Conservation (phyloP, 495 filamentous ascomycete genomes). For the Penicillium manginii region DNA sequence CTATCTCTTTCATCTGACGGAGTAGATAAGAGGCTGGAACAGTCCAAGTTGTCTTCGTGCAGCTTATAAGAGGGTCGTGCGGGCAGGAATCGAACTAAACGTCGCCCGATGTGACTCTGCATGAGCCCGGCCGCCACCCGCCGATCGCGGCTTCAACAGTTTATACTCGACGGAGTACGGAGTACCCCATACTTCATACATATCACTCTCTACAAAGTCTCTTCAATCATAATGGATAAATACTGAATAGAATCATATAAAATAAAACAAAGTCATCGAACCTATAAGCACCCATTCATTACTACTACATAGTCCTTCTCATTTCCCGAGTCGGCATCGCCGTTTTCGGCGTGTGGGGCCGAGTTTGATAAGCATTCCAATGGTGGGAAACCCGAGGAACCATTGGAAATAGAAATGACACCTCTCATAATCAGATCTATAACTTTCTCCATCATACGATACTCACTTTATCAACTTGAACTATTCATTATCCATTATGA, state of each 20-base stretch:
- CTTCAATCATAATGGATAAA: too few relatives aligned
- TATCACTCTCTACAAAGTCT: too few relatives aligned
- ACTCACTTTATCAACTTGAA: too few relatives aligned
- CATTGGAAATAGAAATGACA: neutral
- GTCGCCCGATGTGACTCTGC: constrained; percentile 9
- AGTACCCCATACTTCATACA: too few relatives aligned
- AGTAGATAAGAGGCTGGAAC: too few relatives aligned
- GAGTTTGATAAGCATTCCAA: neutral
- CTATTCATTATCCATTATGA: too few relatives aligned
- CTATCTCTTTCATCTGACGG: too few relatives aligned
- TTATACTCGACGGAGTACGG: too few relatives aligned
- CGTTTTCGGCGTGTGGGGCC: neutral
- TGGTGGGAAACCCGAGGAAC: too few relatives aligned
- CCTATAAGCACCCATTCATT: too few relatives aligned
- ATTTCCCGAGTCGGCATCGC: neutral
- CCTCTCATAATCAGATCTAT: neutral
- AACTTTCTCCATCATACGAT: too few relatives aligned
- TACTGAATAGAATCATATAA: neutral
- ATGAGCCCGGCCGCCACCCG: constrained; percentile 5
- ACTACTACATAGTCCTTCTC: too few relatives aligned
- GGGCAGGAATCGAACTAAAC: constrained; percentile 3
- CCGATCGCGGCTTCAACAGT: constrained; percentile 3
- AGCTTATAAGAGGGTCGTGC: neutral
- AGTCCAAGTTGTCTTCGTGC: neutral
- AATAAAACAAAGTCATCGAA: neutral